phyloP scores from a whole-genome alignment of 345 rosid genomes.

The Salix brachista region DNA sequence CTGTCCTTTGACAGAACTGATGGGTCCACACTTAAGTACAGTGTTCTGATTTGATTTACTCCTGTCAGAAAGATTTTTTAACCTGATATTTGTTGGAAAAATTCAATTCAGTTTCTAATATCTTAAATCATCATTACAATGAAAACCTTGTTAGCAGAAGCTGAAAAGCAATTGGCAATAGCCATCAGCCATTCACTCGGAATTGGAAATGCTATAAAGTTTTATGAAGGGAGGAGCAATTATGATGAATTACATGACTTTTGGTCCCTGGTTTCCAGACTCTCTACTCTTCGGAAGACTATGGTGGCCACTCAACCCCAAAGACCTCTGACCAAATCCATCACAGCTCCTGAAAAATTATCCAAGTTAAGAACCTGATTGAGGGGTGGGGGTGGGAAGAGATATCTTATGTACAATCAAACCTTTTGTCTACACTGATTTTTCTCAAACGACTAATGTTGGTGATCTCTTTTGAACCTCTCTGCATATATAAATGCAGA shows the following conservation, averaged over 20 bases:
- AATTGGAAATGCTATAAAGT: background rate
- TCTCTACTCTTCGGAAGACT: background rate
- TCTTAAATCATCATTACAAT: background rate
- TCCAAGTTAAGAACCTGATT: background rate
- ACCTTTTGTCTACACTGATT: slow-evolving; percentile 11
- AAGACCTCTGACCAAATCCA: slow-evolving; percentile 5
- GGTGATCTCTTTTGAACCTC: slow-evolving; percentile 1
- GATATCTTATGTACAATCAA: background rate
- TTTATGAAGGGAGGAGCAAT: background rate
- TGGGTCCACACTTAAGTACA: background rate
- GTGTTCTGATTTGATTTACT: background rate
- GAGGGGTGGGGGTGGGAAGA: background rate
- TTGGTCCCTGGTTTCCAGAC: slow-evolving; percentile 4
- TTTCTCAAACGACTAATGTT: background rate
- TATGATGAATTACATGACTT: slow-evolving; percentile 1
- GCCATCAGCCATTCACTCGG: background rate
- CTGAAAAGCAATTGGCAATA: background rate
- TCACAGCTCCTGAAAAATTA: slow-evolving; percentile 1
- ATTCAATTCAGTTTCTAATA: slow-evolving; percentile 3
- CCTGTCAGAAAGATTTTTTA: background rate
- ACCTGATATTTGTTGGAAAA: slow-evolving; percentile 10
- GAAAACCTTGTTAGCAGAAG: background rate
- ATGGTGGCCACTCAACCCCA: background rate
- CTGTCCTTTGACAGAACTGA: background rate
- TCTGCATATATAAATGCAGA: slow-evolving; percentile 11